A percentile compares a stretch with the other conserved stretches of the same genome.
phyloP scores from a whole-genome alignment of 352 stramenopile genomes.

The Pythium insidiosum region DNA sequence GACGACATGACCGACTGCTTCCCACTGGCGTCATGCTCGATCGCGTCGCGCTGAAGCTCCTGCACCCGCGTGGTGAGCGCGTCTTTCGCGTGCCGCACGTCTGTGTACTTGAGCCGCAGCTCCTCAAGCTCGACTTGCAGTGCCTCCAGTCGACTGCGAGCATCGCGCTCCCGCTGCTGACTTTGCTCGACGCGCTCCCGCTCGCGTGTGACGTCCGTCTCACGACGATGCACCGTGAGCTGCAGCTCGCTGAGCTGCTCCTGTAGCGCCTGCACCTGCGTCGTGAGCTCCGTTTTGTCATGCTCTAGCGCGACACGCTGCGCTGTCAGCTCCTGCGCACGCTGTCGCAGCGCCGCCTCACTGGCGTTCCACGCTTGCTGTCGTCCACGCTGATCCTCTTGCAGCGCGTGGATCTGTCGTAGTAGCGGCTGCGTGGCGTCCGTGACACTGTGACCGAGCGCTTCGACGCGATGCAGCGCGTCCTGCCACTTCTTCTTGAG shows the following conservation, averaged over 20 bases:
- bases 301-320: no score
- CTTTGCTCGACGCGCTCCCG: constrained; percentile 23
- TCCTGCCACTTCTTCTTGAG: constrained; percentile 81
- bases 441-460: constrained; percentile 52
- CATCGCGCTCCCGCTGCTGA: constrained; percentile 26
- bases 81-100: constrained; percentile 16
- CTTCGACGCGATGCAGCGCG: constrained; percentile 53
- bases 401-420: constrained; percentile 57
- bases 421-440: constrained; percentile 73
- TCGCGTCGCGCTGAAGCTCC: background rate
- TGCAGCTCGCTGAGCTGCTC: constrained; percentile 30
- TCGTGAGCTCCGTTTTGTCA: constrained; percentile 23
- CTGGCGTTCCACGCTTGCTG: constrained; percentile 52
- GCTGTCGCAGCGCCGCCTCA: constrained; percentile 30
- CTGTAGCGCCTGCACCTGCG: constrained; percentile 33
- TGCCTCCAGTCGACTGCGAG: constrained; percentile 28
- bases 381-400: constrained; percentile 51
- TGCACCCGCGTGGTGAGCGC: constrained; percentile 6
- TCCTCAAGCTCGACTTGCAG: constrained; percentile 45
- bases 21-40: background rate
- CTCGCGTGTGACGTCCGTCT: constrained; percentile 22
- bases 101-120: constrained; percentile 26
- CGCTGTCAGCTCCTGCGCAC: constrained; percentile 28
- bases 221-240: constrained; percentile 17
- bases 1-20: constrained; percentile 2